phyloP scores from a whole-genome alignment of 2,329 filamentous ascomycete species.

The Sphaerulina vaccinii region DNA sequence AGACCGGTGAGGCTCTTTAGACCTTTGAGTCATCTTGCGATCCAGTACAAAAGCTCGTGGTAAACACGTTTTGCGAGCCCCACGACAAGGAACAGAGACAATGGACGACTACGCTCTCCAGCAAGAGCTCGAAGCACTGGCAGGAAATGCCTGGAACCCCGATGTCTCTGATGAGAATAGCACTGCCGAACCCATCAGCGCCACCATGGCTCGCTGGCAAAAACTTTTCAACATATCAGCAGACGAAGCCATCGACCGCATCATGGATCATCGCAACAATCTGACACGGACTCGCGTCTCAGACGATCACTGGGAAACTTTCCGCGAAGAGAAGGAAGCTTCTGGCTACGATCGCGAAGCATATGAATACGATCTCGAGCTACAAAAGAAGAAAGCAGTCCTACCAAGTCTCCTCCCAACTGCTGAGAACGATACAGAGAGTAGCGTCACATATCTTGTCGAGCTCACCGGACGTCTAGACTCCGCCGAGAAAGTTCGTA shows the following conservation, averaged over 20 bases:
- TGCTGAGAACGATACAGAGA: conserved; percentile 18
- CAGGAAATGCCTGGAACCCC: conserved; percentile 26
- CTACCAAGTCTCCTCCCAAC: conserved; percentile 24
- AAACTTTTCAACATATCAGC: conserved; percentile 36
- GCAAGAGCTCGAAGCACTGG: conserved; percentile 30
- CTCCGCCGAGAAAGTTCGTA: conserved; percentile 30
- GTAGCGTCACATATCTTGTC: conserved; percentile 31
- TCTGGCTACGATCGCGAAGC: conserved; percentile 41
- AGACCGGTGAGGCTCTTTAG: not conserved
- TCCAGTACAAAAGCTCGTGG: not conserved
- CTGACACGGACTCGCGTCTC: conserved; percentile 37
- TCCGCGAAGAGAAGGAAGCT: conserved; percentile 35
- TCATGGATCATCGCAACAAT: conserved; percentile 38
- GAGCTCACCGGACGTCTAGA: conserved; percentile 34
- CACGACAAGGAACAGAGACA: not conserved
- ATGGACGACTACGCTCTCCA: conserved; percentile 31
- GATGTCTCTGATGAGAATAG: not conserved
- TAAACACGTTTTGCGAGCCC: not conserved
- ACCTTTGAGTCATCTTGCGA: not conserved
- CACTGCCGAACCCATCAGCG: conserved; percentile 25
- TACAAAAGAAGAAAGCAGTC: conserved; percentile 32
- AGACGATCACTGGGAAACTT: conserved; percentile 39
- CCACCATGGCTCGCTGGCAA: conserved; percentile 38
- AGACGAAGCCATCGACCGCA: conserved; percentile 36
- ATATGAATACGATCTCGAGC: conserved; percentile 41